These are phyloP conservation scores for Rhizophora mangle DNA, from an alignment of 345 rosid genomes.

Conservation along the genomic window DNA sequence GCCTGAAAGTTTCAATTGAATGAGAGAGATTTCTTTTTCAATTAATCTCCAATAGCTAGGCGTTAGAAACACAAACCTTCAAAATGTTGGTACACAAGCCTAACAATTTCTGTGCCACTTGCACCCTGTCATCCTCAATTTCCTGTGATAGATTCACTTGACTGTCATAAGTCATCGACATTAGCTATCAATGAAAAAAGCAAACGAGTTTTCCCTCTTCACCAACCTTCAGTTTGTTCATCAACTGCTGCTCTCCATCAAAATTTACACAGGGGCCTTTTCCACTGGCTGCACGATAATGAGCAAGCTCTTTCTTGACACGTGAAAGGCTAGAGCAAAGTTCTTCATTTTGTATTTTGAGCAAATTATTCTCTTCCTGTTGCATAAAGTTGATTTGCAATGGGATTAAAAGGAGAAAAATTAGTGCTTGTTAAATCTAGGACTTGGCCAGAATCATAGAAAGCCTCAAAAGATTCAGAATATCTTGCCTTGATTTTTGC, in stretches of 20 bases:
- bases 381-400: conserved; percentile 5
- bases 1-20: conserved; percentile 35
- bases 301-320: conserved; percentile 76
- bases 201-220: background rate
- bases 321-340: conserved; percentile 56
- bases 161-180: conserved; percentile 8
- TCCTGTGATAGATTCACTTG: conserved; percentile 40
- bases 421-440: no score
- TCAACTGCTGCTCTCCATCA: conserved; percentile 53
- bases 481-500: conserved; percentile 82
- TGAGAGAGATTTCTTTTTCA: background rate
- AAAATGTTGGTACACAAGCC: conserved; percentile 65
- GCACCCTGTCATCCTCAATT: conserved; percentile 62
- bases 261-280: conserved; percentile 43
- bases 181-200: background rate
- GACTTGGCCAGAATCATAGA: no score
- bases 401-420: no score
- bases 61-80: conserved; percentile 38
- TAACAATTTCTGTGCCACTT: conserved; percentile 60
- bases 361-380: conserved; percentile 87
- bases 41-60: background rate
- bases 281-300: conserved; percentile 60
- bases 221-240: conserved; percentile 55
- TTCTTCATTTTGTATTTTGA: conserved; percentile 73
- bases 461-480: background rate